Conservation (phyloP, 805 yeast species). For the Jamesozyma lodderae region DNA sequence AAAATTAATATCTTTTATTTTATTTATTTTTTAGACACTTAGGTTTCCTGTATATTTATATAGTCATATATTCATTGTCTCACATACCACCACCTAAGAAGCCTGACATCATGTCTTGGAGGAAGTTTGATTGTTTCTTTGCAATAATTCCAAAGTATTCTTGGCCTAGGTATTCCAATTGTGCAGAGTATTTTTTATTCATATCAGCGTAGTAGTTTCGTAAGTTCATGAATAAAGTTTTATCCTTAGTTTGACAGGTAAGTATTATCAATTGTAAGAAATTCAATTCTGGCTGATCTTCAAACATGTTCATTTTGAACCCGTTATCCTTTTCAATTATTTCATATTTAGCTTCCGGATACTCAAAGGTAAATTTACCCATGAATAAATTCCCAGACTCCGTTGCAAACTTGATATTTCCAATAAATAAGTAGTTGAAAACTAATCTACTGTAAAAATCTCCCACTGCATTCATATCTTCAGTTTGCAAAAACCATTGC, state of each 20-base stretch:
- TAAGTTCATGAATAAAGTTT: slow-evolving; percentile 46
- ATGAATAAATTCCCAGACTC: slow-evolving; percentile 35
- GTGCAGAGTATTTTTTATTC: slow-evolving; percentile 24
- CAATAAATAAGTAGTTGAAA: slow-evolving; percentile 61
- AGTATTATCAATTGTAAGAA: slow-evolving; percentile 59
- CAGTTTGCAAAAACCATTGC: slow-evolving; percentile 37
- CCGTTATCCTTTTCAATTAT: slow-evolving; percentile 24
- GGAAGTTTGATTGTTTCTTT: slow-evolving; percentile 44
- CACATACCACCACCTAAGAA: slow-evolving; percentile 33
- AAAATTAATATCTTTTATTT: neutral
- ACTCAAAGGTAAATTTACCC: slow-evolving; percentile 21
- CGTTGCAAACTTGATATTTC: slow-evolving; percentile 53
- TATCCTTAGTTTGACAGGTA: slow-evolving; percentile 46
- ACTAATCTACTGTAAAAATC: slow-evolving; percentile 48
- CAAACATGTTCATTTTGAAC: slow-evolving; percentile 32
- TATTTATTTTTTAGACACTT: neutral
- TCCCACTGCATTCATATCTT: slow-evolving; percentile 19
- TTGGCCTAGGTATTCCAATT: slow-evolving; percentile 51
- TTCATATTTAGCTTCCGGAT: slow-evolving; percentile 16
- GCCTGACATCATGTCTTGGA: slow-evolving; percentile 73
- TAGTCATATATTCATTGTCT: neutral
- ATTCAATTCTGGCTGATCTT: slow-evolving; percentile 42
- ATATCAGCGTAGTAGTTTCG: slow-evolving; percentile 39
- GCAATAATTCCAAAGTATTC: slow-evolving; percentile 51
- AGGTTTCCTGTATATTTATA: no score